These are phyloP conservation scores for Aspergillus spinulosporus DNA, from an alignment of 2,329 filamentous ascomycete species.

Conservation along the genomic window DNA sequence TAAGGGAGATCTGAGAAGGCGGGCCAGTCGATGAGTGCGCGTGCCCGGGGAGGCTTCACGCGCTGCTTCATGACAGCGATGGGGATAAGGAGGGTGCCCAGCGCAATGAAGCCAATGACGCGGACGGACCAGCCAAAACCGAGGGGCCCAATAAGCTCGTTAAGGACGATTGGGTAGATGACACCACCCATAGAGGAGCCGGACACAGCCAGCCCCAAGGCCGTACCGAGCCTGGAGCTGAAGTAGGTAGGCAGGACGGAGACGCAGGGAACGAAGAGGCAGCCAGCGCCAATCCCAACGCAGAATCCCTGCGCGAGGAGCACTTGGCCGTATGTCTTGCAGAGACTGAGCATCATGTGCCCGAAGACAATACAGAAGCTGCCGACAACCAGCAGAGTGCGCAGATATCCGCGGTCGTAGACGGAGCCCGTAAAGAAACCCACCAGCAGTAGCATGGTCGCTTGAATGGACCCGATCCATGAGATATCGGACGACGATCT, in stretches of 20 bases:
- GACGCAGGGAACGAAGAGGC: conserved; percentile 34
- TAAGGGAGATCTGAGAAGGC: conserved; percentile 6
- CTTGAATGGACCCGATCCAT: conserved; percentile 55
- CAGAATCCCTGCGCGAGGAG: conserved; percentile 51
- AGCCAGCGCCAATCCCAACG: conserved; percentile 48
- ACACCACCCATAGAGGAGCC: conserved; percentile 25
- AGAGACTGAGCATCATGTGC: conserved; percentile 48
- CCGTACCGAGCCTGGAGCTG: conserved; percentile 29
- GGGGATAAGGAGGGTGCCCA: conserved; percentile 1
- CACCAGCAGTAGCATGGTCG: conserved; percentile 48
- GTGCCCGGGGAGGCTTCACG: background rate
- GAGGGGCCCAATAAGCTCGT: background rate
- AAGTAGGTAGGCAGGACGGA: conserved; percentile 35
- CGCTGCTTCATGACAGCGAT: conserved; percentile 11
- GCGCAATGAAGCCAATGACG: conserved; percentile 7
- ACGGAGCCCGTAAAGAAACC: conserved; percentile 47
- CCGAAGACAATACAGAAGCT: conserved; percentile 40
- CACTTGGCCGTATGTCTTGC: conserved; percentile 46
- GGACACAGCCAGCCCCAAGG: conserved; percentile 31
- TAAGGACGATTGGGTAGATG: conserved; percentile 8
- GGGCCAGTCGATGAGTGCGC: conserved; percentile 4
- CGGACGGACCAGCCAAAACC: conserved; percentile 13
- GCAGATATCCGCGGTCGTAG: conserved; percentile 47
- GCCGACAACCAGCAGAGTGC: conserved; percentile 30
- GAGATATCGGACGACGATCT: conserved; percentile 47